Evolutionary conservation across 1,284 basidiomycete species (phyloP).

Genomic region (Naganishia liquefaciens): DNA sequence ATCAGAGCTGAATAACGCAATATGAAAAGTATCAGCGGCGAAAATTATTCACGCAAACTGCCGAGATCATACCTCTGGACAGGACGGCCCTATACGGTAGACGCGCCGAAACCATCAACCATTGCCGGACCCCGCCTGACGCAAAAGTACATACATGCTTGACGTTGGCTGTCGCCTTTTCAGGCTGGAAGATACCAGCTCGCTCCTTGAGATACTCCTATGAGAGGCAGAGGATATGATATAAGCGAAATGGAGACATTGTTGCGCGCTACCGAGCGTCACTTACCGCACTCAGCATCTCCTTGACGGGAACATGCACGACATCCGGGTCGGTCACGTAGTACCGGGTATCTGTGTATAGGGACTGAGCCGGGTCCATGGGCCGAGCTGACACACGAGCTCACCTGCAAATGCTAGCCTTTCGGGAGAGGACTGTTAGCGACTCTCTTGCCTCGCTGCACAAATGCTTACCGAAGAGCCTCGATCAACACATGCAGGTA

Average conservation of each 20-base stretch:
- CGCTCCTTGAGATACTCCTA: conserved; percentile 77
- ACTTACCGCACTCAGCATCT: conserved; percentile 74
- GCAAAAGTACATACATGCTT: conserved; percentile 62
- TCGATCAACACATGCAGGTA: conserved; percentile 89
- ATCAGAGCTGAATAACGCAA: conserved; percentile 65
- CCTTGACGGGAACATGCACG: conserved; percentile 69
- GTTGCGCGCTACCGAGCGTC: not conserved
- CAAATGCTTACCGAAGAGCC: conserved; percentile 63
- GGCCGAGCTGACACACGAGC: not conserved
- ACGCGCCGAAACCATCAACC: not conserved
- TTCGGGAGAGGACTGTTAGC: conserved; percentile 33
- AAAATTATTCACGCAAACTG: conserved; percentile 66
- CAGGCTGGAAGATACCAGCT: conserved; percentile 75
- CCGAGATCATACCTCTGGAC: conserved; percentile 65
- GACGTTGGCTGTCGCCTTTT: conserved; percentile 65
- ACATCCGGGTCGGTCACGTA: conserved; percentile 86
- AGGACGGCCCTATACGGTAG: conserved; percentile 57
- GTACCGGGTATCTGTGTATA: conserved; percentile 69
- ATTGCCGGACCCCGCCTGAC: too few species aligned
- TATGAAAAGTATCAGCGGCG: conserved; percentile 57
- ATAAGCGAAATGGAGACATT: conserved; percentile 1
- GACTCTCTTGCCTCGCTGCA: conserved; percentile 29
- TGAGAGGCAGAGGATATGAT: conserved; percentile 22
- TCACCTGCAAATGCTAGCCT: conserved; percentile 48
- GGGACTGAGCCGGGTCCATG: not conserved